Base-by-base conservation (phyloP, 371 early-diverging fungal genomes). In the Thermomucor indicae-seudaticae region DNA sequence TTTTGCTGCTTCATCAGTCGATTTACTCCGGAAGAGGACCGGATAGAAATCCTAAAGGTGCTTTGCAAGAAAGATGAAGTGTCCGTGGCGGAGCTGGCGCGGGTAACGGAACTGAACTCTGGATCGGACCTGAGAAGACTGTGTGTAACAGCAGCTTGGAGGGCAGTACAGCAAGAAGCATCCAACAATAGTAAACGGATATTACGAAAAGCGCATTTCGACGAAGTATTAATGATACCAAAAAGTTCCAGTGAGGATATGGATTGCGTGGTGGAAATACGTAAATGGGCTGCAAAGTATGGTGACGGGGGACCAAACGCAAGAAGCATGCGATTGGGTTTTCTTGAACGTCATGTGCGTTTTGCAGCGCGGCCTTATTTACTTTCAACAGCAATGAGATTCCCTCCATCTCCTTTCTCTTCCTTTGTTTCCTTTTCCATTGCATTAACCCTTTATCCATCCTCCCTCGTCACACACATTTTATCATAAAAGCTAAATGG, bases 51-150 rank as follows among this genome's bases (percentile, higher is more conserved):
- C 29, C 69, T 98, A 8, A 59, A 75, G 31, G 81, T 93, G 7
- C 89, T 92, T 50, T 73, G 88, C 44, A 95, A 95, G 56, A 52
- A 73, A 8, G 58, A 91, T 43, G 74, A 75, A 14, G 64, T 86
- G 1, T 78, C 79, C 20, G 30, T 86, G 35, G 52, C 55, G 49
- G 72, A 74, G 20, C 56, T 91, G 32, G 93, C 92, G 6, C 72
- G 76, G 59, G 72, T 72, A 29, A 91, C 95, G 1, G 70, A 74
- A 14, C 73, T 81, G 44, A 95, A 84, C 55, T 95, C 97, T 19
- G 99, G 99, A n/a, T 94, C 95, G 35, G 99, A 99, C 66, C 76
- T 99, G 55, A 99, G 96, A 75, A 98, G 97, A 64, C 64, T 99
- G 43, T 96, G 97, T 71, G 86, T 99, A 27, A 88, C 96, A 16